A percentile compares a stretch with the other conserved stretches of the same genome.
Evolutionary conservation across 495 filamentous ascomycete genomes (phyloP).

Genomic region (Stereocaulon alpinum): DNA sequence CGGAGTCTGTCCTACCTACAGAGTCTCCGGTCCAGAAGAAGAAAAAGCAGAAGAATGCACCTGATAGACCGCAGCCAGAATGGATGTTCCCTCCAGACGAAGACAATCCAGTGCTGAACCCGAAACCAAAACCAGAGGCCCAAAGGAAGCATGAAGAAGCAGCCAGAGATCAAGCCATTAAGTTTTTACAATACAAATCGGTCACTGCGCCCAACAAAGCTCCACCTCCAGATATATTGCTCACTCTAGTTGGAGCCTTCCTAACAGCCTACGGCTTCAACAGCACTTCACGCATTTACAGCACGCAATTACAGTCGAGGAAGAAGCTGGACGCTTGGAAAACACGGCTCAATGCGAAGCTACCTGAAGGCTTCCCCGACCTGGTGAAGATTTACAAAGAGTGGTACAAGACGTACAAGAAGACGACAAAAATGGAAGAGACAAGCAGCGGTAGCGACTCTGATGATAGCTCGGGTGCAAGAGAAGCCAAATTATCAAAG

Average conservation of each 20-base stretch:
- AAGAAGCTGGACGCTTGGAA: slow-evolving; percentile 29
- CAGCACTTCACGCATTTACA: slow-evolving; percentile 47
- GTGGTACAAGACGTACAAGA: slow-evolving; percentile 31
- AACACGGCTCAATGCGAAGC: slow-evolving; percentile 21
- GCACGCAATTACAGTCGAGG: slow-evolving; percentile 45
- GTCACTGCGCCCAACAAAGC: slow-evolving; percentile 19
- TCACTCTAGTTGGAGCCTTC: slow-evolving; percentile 57
- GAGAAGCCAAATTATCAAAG: slow-evolving; percentile 17
- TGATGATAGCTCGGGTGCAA: slow-evolving; percentile 14
- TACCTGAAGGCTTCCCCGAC: slow-evolving; percentile 34
- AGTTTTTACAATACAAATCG: slow-evolving; percentile 21
- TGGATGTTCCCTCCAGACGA: slow-evolving; percentile 27
- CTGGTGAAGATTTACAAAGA: slow-evolving; percentile 41
- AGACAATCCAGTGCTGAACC: slow-evolving; percentile 26
- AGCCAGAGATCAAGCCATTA: slow-evolving; percentile 19
- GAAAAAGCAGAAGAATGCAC: slow-evolving; percentile 32
- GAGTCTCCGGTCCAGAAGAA: slow-evolving; percentile 7
- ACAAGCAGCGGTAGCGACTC: slow-evolving; percentile 34
- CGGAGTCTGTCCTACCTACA: slow-evolving; percentile 4
- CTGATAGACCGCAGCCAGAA: slow-evolving; percentile 24
- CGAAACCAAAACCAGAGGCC: slow-evolving; percentile 21
- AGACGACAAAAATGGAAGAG: slow-evolving; percentile 27
- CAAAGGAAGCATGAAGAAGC: slow-evolving; percentile 18
- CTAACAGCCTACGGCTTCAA: slow-evolving; percentile 55
- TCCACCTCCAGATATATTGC: slow-evolving; percentile 44